Conservation (phyloP, 306 rosid species). For the Echinosophora koreensis region DNA sequence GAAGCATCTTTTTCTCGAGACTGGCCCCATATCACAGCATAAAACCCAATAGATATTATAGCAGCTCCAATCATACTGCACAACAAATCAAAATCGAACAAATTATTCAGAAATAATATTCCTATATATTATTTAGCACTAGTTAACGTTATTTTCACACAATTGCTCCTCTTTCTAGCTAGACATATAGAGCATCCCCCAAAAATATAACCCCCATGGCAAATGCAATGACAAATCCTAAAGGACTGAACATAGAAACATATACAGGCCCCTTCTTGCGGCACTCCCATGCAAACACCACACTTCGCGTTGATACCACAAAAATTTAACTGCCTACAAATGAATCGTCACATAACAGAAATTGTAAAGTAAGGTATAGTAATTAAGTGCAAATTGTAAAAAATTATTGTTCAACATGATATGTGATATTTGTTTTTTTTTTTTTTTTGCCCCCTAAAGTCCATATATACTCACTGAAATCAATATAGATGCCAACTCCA, state of each 20-base stretch:
- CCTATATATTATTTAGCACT: background rate
- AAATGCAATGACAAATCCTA: conserved; percentile 58
- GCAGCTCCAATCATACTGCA: conserved; percentile 51
- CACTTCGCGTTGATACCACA: conserved; percentile 38
- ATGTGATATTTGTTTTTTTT: background rate
- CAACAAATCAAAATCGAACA: background rate
- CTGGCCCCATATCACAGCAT: conserved; percentile 60
- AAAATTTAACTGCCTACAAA: conserved; percentile 53
- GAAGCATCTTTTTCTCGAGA: conserved; percentile 40
- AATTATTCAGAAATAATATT: background rate
- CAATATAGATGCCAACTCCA: conserved; percentile 13
- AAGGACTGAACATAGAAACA: conserved; percentile 56
- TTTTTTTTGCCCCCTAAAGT: too few species aligned
- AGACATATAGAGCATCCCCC: conserved; percentile 40
- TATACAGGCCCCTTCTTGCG: conserved; percentile 55
- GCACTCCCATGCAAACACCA: conserved; percentile 47
- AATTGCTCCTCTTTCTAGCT: background rate
- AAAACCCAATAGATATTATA: conserved; percentile 52
- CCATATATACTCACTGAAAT: conserved; percentile 15
- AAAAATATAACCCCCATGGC: conserved; percentile 51
- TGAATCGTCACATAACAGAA: background rate
- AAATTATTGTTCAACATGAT: too few species aligned
- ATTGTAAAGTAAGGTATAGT: background rate
- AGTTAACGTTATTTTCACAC: background rate
- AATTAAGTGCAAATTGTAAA: background rate